Conservation (phyloP, 2,329 filamentous ascomycete genomes). For the Sporothrix mexicana region DNA sequence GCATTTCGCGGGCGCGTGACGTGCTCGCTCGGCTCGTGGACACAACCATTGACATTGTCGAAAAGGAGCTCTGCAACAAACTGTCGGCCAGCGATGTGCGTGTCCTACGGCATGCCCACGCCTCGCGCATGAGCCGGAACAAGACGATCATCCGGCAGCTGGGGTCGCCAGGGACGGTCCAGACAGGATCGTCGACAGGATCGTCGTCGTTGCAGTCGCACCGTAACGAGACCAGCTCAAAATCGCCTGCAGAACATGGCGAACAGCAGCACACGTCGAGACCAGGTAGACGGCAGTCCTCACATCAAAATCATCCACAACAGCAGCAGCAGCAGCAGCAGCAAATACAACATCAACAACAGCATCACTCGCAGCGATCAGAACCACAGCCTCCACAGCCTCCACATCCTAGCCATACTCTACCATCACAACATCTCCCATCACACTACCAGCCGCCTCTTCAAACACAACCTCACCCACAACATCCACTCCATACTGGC, state of each 20-base stretch:
- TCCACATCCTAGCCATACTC: neutral
- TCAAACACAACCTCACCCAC: neutral
- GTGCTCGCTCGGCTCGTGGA: conserved; percentile 31
- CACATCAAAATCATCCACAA: neutral
- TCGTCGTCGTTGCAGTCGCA: neutral
- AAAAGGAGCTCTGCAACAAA: conserved; percentile 32
- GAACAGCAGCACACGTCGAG: neutral
- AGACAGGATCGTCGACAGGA: neutral
- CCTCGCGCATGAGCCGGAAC: conserved; percentile 14
- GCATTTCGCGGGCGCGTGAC: conserved; percentile 31
- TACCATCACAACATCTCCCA: neutral
- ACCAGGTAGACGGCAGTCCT: neutral
- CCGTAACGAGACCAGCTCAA: neutral
- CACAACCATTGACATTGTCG: conserved; percentile 34
- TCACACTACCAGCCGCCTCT: neutral
- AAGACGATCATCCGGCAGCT: conserved; percentile 31
- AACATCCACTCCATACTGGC: neutral
- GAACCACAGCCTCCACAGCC: neutral
- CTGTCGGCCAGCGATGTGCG: conserved; percentile 22
- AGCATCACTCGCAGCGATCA: too few relatives aligned
- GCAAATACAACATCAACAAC: neutral
- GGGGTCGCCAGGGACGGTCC: conserved; percentile 12
- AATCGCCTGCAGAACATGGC: neutral
- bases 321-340: neutral
- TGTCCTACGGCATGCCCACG: neutral